These are phyloP conservation scores for Amaranthus hypochondriacus DNA, from an alignment of 148 eudicot genomes.

Conservation along the genomic window DNA sequence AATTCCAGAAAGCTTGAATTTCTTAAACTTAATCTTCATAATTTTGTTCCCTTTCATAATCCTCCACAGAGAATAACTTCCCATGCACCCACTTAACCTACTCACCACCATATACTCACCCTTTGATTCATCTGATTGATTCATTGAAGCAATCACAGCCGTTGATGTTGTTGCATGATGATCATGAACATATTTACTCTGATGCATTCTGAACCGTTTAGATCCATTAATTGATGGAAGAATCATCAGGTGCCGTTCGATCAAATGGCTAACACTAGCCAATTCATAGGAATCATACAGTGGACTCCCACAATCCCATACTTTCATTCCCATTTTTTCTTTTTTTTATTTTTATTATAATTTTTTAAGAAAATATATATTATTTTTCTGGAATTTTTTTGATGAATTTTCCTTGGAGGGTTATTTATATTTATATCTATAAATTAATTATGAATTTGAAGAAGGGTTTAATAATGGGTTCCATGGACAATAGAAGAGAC, in stretches of 20 bases:
- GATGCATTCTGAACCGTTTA: constrained; percentile 17
- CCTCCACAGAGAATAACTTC: constrained; percentile 17
- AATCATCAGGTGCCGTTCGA: constrained; percentile 49
- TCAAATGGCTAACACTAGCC: constrained; percentile 34
- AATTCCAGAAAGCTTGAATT: constrained; percentile 9
- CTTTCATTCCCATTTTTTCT: constrained; percentile 1
- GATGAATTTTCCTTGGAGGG: not conserved
- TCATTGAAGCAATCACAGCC: constrained; percentile 6
- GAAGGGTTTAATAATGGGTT: not conserved
- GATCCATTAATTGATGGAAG: constrained; percentile 38
- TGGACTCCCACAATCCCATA: constrained; percentile 84
- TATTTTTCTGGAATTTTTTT: not conserved
- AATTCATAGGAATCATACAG: constrained; percentile 69
- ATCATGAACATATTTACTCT: not conserved
- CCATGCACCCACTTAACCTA: constrained; percentile 23
- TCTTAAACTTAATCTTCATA: constrained; percentile 24
- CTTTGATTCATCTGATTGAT: not conserved
- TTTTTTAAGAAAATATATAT: not conserved
- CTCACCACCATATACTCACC: constrained; percentile 10
- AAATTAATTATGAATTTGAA: not conserved
- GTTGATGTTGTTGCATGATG: constrained; percentile 22
- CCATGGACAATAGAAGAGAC: not conserved
- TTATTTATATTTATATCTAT: not conserved
- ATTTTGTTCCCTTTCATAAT: constrained; percentile 13
- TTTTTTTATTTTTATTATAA: constrained; percentile 14